Conservation (phyloP, 2,329 filamentous ascomycete species). For the Stagonosporopsis vannaccii region DNA sequence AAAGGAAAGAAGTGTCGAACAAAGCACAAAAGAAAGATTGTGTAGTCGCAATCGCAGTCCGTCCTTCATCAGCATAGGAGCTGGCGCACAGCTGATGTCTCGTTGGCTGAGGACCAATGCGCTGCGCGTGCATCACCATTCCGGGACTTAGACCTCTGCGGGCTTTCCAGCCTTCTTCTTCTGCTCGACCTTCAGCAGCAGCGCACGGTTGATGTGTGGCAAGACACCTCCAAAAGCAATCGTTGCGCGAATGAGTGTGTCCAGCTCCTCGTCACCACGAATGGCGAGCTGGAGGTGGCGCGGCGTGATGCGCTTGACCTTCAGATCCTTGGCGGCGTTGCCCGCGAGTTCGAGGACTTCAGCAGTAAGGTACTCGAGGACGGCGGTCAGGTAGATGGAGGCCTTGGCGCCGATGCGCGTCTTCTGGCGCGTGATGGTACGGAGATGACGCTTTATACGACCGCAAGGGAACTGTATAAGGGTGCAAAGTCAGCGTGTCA, state of each 20-base stretch:
- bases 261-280: constrained; percentile 96
- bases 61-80: not conserved
- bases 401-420: constrained; percentile 99
- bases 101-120: constrained; percentile 7
- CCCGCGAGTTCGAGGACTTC: constrained; percentile 98
- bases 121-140: constrained; percentile 8
- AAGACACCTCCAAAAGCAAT: constrained; percentile 98
- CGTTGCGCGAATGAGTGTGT: constrained; percentile 95
- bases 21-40: constrained; percentile 29
- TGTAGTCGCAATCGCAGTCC: constrained; percentile 15
- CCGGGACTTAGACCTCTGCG: constrained; percentile 34
- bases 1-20: constrained; percentile 20
- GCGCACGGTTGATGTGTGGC: constrained; percentile 97
- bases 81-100: constrained; percentile 5
- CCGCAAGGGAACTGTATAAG: constrained; percentile 88
- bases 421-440: constrained; percentile 99
- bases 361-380: constrained; percentile 96
- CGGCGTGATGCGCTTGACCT: constrained; percentile 99
- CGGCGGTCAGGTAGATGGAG: constrained; percentile 96
- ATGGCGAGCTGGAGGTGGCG: constrained; percentile 98
- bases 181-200: constrained; percentile 94
- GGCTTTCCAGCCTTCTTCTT: constrained; percentile 90
- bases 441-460: constrained; percentile 99
- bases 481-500: constrained; percentile 35
- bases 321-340: constrained; percentile 98